Conservation (phyloP, 108 stramenopile genomes). For the Mediolabrus comicus region DNA sequence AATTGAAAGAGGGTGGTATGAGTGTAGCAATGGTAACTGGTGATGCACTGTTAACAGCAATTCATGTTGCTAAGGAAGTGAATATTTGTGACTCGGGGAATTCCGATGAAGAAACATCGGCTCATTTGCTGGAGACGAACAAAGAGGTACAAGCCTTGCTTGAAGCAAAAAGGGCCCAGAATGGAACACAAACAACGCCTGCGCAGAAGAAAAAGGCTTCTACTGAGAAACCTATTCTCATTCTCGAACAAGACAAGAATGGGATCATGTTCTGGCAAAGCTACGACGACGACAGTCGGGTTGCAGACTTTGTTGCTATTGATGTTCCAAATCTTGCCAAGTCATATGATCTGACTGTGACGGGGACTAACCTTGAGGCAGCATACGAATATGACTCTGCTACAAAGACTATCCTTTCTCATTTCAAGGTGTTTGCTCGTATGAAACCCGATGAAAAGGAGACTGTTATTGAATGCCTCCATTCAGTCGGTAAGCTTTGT, state of each 20-base stretch:
- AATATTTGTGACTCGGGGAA: constrained; percentile 58
- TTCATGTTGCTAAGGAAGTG: constrained; percentile 95
- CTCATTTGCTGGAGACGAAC: constrained; percentile 40
- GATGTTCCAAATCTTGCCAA: constrained; percentile 68
- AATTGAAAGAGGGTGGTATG: constrained; percentile 90
- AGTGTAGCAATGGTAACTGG: constrained; percentile 90
- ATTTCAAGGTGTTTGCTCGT: constrained; percentile 93
- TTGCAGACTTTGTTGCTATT: constrained; percentile 53
- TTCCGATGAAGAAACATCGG: constrained; percentile 22
- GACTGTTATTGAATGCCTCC: constrained; percentile 87
- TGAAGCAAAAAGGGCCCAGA: constrained; percentile 30
- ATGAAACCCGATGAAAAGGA: constrained; percentile 98
- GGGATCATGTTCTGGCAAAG: constrained; percentile 77
- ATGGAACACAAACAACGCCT: constrained; percentile 1
- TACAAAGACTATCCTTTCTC: constrained; percentile 66
- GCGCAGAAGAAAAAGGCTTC: constrained; percentile 8
- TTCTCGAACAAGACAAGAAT: constrained; percentile 60
- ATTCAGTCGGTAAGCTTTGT: constrained; percentile 78
- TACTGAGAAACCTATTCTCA: constrained; percentile 67
- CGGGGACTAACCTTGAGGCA: constrained; percentile 69
- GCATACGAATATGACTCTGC: constrained; percentile 77
- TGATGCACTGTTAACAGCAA: constrained; percentile 92
- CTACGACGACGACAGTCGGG: constrained; percentile 75
- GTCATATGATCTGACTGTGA: constrained; percentile 82
- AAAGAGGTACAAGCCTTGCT: constrained; percentile 62